A percentile compares a stretch with the other conserved stretches of the same genome.
Conservation (phyloP, 495 filamentous ascomycete species). For the Durotheca rogersii region DNA sequence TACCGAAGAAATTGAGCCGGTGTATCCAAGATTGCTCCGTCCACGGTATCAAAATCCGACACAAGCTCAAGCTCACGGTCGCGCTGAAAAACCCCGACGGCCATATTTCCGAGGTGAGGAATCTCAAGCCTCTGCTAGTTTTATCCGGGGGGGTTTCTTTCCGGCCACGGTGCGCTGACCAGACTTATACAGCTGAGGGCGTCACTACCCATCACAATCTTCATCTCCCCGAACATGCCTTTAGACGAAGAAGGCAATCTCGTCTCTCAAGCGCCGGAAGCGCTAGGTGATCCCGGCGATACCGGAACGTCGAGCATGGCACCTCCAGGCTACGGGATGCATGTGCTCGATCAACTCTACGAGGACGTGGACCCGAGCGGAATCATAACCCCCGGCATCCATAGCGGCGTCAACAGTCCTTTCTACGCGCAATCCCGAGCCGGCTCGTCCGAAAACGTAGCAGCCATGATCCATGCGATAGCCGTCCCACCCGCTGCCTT, state of each 20-base stretch:
- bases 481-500: conserved; percentile 62
- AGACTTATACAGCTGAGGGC: conserved; percentile 63
- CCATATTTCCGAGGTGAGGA: conserved; percentile 81
- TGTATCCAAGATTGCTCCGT: conserved; percentile 87
- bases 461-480: conserved; percentile 46
- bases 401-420: conserved; percentile 74
- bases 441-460: conserved; percentile 76
- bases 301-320: conserved; percentile 53
- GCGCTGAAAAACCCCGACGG: conserved; percentile 91
- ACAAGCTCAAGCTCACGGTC: conserved; percentile 83
- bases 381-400: conserved; percentile 71
- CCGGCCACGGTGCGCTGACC: no score
- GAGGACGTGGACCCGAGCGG: conserved; percentile 75
- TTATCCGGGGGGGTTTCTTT: no score
- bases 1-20: conserved; percentile 73
- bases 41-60: conserved; percentile 79
- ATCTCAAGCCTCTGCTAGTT: no score
- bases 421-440: conserved; percentile 71
- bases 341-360: conserved; percentile 85
- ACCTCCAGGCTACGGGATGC: conserved; percentile 85
- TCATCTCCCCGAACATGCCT: conserved; percentile 88
- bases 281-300: conserved; percentile 34
- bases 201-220: conserved; percentile 81
- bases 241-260: conserved; percentile 78
- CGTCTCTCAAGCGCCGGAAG: conserved; percentile 52